phyloP scores from a whole-genome alignment of 148 eudicot genomes.

The Chenopodium formosanum region DNA sequence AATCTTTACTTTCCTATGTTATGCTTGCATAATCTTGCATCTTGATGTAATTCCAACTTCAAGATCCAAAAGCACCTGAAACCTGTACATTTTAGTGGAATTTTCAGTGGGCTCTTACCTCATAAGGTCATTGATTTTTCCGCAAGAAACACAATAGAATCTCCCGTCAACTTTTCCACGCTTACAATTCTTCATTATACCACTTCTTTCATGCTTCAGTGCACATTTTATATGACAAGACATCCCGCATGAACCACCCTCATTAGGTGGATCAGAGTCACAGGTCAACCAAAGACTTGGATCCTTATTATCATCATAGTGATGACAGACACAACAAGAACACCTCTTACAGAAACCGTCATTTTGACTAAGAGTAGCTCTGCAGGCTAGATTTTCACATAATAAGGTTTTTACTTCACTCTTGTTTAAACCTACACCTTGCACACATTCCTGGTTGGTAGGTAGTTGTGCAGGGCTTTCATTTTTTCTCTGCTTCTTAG shows the following conservation, averaged over 20 bases:
- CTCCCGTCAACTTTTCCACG: constrained; percentile 45
- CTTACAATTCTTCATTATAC: constrained; percentile 36
- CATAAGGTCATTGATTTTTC: constrained; percentile 50
- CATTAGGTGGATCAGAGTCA: constrained; percentile 38
- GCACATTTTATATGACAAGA: constrained; percentile 62
- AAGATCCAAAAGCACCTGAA: neutral
- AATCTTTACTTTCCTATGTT: neutral
- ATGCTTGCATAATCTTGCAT: neutral
- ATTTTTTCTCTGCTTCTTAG: constrained; percentile 42
- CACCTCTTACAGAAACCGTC: constrained; percentile 60
- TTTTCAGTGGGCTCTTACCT: constrained; percentile 34
- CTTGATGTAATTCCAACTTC: constrained; percentile 4
- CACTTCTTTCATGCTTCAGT: constrained; percentile 40
- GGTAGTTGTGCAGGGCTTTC: constrained; percentile 24
- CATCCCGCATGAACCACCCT: constrained; percentile 40
- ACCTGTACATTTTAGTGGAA: neutral
- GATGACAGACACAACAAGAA: constrained; percentile 57
- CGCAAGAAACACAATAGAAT: constrained; percentile 52
- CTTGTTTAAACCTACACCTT: constrained; percentile 7
- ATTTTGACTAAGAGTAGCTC: constrained; percentile 37
- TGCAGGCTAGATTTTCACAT: constrained; percentile 52
- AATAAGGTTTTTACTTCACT: constrained; percentile 24
- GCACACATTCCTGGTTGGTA: constrained; percentile 9
- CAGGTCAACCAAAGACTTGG: constrained; percentile 64
- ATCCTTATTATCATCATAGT: constrained; percentile 63